Percentiles rank a stretch among this genome's conserved stretches.
These are phyloP conservation scores for Pachysolen tannophilus DNA, from an alignment of 805 yeast species.

Conservation along the genomic window DNA sequence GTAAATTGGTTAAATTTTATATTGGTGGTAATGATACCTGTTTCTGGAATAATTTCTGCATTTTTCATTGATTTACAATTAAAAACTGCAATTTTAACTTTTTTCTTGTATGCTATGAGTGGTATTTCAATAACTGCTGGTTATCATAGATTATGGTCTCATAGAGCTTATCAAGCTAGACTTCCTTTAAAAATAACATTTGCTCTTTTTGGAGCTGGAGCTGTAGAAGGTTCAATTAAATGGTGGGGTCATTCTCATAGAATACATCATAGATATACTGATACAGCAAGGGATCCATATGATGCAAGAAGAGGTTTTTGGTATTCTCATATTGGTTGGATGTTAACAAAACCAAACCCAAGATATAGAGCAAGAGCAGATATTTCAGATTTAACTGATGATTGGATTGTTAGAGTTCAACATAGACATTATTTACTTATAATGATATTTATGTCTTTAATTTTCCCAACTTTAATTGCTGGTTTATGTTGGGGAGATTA, in stretches of 20 bases:
- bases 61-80: constrained; percentile 37
- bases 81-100: constrained; percentile 38
- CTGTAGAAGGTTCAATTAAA: constrained; percentile 78
- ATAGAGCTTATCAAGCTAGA: constrained; percentile 60
- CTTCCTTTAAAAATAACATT: constrained; percentile 53
- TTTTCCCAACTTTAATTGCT: constrained; percentile 53
- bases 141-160: constrained; percentile 75
- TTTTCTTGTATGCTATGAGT: constrained; percentile 46
- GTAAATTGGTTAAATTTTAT: constrained; percentile 72
- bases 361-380: constrained; percentile 76
- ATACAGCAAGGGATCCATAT: constrained; percentile 76
- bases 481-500: constrained; percentile 53
- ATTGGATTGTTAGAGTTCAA: constrained; percentile 74
- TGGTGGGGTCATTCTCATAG: constrained; percentile 89
- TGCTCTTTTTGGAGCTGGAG: constrained; percentile 76
- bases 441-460: constrained; percentile 53
- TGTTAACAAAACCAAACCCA: constrained; percentile 74
- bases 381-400: constrained; percentile 69
- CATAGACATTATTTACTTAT: constrained; percentile 66
- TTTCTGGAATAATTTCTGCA: constrained; percentile 40
- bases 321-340: constrained; percentile 85
- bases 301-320: constrained; percentile 81
- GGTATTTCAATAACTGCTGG: constrained; percentile 82
- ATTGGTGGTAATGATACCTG: constrained; percentile 56
- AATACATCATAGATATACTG: constrained; percentile 82